Percentiles rank a stretch among this genome's conserved stretches.
phyloP scores from a whole-genome alignment of 345 rosid species.

The Eucalyptus sp. region DNA sequence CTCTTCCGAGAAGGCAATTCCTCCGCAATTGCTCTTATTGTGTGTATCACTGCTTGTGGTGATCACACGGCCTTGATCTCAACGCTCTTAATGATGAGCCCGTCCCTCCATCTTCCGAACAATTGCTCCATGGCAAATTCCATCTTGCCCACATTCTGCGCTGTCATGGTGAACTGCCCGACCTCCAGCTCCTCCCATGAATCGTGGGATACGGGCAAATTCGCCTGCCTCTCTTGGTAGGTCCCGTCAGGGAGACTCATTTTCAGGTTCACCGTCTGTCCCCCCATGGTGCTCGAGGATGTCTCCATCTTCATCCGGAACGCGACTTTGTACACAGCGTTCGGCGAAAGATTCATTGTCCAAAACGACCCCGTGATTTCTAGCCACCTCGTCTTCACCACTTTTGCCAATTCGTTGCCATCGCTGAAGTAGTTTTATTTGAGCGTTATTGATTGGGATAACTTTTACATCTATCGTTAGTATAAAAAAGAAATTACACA shows the following conservation, averaged over 20 bases:
- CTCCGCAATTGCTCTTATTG: not conserved
- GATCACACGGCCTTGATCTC: not conserved
- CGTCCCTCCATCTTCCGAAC: not conserved
- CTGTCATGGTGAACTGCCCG: not conserved
- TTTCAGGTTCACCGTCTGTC: not conserved
- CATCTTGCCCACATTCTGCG: not conserved
- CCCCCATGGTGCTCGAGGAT: not conserved
- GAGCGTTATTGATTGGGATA: not conserved
- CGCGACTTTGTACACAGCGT: rapidly evolving
- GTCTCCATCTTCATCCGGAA: not conserved
- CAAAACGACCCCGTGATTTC: not conserved
- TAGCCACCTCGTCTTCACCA: not conserved
- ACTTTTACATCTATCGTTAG: not conserved
- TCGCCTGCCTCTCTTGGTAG: not conserved
- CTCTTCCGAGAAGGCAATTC: not conserved
- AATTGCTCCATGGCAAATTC: not conserved
- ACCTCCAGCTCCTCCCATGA: not conserved
- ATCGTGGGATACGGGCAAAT: rapidly evolving
- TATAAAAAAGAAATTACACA: not conserved
- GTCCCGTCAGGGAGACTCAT: not conserved
- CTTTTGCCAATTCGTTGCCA: not conserved
- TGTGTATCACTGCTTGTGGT: not conserved
- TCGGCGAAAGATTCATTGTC: not conserved
- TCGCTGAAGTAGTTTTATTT: not conserved
- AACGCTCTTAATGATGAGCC: not conserved